Percentiles rank a stretch among this genome's conserved stretches.
Conservation (phyloP, 768 basidiomycete species). For the Jaapia argillacea region DNA sequence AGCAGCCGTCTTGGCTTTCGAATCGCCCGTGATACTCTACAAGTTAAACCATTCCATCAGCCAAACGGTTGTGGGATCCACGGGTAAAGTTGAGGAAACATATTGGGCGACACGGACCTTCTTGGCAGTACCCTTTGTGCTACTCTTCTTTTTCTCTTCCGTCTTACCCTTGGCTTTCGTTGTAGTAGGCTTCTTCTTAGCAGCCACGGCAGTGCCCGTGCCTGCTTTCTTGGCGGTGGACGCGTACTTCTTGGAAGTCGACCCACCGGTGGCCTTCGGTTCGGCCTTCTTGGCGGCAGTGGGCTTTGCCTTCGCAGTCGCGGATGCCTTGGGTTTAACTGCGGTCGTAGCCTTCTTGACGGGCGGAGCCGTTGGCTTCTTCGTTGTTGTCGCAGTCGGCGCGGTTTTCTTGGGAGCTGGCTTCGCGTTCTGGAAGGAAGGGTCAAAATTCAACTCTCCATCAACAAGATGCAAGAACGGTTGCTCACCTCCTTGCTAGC, state of each 20-base stretch:
- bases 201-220: slow-evolving; percentile 17
- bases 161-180: no score
- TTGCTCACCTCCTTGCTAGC: slow-evolving; percentile 51
- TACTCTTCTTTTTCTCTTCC: slow-evolving; percentile 22
- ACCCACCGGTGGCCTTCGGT: slow-evolving; percentile 7
- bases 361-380: slow-evolving; percentile 22
- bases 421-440: no score
- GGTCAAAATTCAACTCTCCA: no score
- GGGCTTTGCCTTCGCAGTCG: slow-evolving; percentile 14
- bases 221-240: slow-evolving; percentile 27
- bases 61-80: no score
- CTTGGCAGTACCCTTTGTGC: slow-evolving; percentile 47
- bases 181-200: slow-evolving; percentile 23
- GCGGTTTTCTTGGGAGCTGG: no score
- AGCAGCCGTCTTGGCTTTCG: slow-evolving; percentile 16
- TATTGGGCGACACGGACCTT: slow-evolving; percentile 33
- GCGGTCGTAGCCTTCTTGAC: slow-evolving; percentile 21
- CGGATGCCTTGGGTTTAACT: slow-evolving; percentile 16
- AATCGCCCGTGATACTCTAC: slow-evolving; percentile 45
- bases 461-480: no score
- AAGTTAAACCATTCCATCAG: slow-evolving; percentile 2
- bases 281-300: slow-evolving; percentile 13
- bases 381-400: no score
- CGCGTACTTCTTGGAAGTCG: slow-evolving; percentile 17
- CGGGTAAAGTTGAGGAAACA: background rate